Evolutionary conservation across 139 green algal genomes (phyloP).

Genomic region (Tetratostichococcus sp.): DNA sequence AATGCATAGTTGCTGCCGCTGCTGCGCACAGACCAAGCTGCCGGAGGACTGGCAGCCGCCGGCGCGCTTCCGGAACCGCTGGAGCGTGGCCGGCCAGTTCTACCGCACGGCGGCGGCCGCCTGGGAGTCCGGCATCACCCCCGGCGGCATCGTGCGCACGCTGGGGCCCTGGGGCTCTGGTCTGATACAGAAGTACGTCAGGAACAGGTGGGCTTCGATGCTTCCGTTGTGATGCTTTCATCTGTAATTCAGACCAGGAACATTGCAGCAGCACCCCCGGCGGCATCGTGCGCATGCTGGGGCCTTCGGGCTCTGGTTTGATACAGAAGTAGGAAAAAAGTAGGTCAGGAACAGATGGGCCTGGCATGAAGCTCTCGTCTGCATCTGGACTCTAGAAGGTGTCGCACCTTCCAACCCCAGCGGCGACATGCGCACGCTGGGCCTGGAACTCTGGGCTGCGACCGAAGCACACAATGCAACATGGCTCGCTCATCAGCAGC

Average conservation of each 20-base stretch:
- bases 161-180: conserved; percentile 65
- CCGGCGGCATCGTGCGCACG: conserved; percentile 59
- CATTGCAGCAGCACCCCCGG: conserved; percentile 76
- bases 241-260: too few species aligned
- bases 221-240: conserved; percentile 32
- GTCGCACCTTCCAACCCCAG: conserved; percentile 75
- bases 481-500: too few species aligned
- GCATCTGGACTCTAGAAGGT: too few species aligned
- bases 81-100: conserved; percentile 33
- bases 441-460: conserved; percentile 43
- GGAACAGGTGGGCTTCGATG: conserved; percentile 20
- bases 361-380: conserved; percentile 35
- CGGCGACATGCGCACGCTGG: conserved; percentile 57
- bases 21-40: conserved; percentile 38
- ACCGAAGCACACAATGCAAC: conserved; percentile 42
- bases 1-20: neutral
- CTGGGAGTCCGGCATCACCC: conserved; percentile 72
- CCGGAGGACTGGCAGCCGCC: conserved; percentile 56
- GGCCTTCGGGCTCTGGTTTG: conserved; percentile 60
- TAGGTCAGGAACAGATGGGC: conserved; percentile 31
- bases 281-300: conserved; percentile 58
- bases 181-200: conserved; percentile 39
- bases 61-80: conserved; percentile 27
- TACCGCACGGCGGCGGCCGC: conserved; percentile 18
- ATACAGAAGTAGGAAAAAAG: conserved; percentile 33